Evolutionary conservation across 805 yeast genomes (phyloP), one percentile per base, ranked within the genome.

Genomic region (Lachancea thermotolerans): DNA sequence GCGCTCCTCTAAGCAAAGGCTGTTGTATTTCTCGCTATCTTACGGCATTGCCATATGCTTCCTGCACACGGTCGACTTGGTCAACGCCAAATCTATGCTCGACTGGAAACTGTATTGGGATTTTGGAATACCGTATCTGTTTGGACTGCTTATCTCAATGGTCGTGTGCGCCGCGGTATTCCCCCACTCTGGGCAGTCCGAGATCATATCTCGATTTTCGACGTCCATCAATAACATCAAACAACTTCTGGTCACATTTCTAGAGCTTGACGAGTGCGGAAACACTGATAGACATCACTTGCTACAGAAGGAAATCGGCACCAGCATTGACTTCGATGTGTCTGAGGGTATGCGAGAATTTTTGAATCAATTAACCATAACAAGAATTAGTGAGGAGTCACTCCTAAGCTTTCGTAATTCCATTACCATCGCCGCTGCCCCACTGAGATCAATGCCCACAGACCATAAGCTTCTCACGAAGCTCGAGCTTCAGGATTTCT

Each of bases 281-380:
- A 50, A 58, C 35, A 35, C 51, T 8, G 58, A 55, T 2, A 46
- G 43, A 3, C 49, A 62, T 4, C 36, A 49, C 1, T 9, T 35
- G 0, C 44, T 56, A 12, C 72, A 66, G 34, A 59, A 59, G 16
- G 42, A 48, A 8, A 62, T 73, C 57, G 62, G 65, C 4, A 49
- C 56, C 7, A 50, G 56, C 6, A 52, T 70, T 2, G 62, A 57
- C 44, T 52, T 71, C 1, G 52, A 50, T 4, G 54, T 73, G 2
- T 64, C 77, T 0, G 72, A 71, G 42, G 59, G 60, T 10, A 70
- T 67, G 44, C 64, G 78, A 50, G 77, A 73, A 45, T 69, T 68
- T 46, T 54, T 65, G 10, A 71, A 69, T 51, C 74, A 71, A 37
- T 39, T 66, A 16, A 64, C 70, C 18, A 35, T 74, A 6, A 59